Percentiles rank a stretch among this genome's conserved stretches.
Conservation (phyloP, 352 stramenopile species). For the Blastocystis sp. region DNA sequence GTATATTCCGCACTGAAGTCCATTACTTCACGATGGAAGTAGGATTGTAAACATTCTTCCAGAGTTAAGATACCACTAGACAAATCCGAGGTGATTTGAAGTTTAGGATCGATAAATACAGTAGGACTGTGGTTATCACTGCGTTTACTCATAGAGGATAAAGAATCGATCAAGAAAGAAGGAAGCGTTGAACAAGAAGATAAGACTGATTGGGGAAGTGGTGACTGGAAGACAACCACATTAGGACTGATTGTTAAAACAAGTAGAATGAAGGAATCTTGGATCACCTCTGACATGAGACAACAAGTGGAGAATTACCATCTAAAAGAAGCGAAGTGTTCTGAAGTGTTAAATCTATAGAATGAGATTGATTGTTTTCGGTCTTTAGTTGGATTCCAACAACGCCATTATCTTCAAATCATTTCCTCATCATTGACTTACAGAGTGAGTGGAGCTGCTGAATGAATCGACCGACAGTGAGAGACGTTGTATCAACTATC, state of each 20-base stretch:
- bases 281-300: background rate
- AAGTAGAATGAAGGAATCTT: background rate
- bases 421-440: background rate
- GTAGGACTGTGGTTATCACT: background rate
- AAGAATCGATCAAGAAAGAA: background rate
- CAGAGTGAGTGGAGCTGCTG: background rate
- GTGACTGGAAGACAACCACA: background rate
- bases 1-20: constrained; percentile 14
- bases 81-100: background rate
- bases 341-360: background rate
- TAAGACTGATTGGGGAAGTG: background rate
- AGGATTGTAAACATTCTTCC: constrained; percentile 1
- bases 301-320: background rate
- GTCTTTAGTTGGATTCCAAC: background rate
- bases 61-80: background rate
- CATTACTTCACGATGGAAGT: constrained; percentile 31
- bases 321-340: background rate
- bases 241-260: background rate
- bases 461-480: background rate
- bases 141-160: background rate
- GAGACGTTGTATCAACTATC: background rate
- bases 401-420: background rate
- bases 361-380: background rate
- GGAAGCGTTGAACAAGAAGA: background rate
- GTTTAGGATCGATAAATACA: constrained; percentile 12